phyloP scores from a whole-genome alignment of 306 rosid genomes.

The Canavalia gladiata region DNA sequence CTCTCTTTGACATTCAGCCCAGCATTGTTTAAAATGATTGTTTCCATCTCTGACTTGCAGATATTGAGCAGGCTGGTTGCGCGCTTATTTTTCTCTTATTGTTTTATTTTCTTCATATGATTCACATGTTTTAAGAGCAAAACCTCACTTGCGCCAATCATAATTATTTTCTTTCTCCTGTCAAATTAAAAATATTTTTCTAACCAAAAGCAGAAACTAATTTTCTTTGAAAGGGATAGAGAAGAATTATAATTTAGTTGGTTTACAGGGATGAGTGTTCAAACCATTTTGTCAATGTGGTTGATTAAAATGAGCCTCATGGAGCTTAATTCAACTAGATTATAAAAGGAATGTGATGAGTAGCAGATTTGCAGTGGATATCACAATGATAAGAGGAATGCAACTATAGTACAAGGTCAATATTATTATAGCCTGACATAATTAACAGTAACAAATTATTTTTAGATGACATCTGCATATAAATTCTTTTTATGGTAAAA shows the following conservation, averaged over 20 bases:
- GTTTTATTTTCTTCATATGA: not conserved
- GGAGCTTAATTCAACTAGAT: not conserved
- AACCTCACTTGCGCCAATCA: not conserved
- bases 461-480: not conserved
- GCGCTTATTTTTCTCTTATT: not conserved
- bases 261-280: not conserved
- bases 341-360: not conserved
- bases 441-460: not conserved
- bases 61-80: not conserved
- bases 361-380: not conserved
- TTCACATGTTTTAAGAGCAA: not conserved
- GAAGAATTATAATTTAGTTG: not conserved
- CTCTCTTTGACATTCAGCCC: not conserved
- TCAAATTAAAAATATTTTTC: not conserved
- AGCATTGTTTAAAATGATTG: not conserved
- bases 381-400: not conserved
- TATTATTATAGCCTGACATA: not conserved
- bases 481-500: not conserved
- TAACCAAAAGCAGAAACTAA: not conserved
- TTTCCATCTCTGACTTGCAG: constrained; percentile 1
- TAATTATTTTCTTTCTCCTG: not conserved
- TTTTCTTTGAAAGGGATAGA: not conserved
- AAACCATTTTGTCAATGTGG: not conserved
- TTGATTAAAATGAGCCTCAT: not conserved
- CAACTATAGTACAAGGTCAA: constrained; percentile 2